Evolutionary conservation across 139 green algal species (phyloP).

Genomic region (Ulvella scutata): DNA sequence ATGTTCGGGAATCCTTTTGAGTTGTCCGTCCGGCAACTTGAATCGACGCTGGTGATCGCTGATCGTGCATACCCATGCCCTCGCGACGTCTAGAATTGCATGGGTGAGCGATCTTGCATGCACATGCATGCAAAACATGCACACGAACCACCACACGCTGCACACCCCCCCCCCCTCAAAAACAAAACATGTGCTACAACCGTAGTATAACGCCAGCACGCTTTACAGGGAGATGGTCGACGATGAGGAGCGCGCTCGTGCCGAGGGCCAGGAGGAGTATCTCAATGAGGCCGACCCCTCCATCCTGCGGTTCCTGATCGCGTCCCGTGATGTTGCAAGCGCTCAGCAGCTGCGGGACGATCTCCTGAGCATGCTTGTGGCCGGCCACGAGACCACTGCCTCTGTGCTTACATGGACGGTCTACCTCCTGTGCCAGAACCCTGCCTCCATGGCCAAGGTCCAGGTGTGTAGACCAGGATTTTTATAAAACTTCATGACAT

Average conservation of each 20-base stretch:
- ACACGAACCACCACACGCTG: too few species aligned
- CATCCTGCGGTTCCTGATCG: conserved; percentile 92
- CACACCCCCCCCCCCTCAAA: too few species aligned
- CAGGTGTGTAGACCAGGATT: conserved; percentile 14
- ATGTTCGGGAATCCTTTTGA: too few species aligned
- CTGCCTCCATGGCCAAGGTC: conserved; percentile 60
- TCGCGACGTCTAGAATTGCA: too few species aligned
- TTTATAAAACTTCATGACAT: background rate
- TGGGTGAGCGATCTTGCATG: too few species aligned
- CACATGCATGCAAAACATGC: too few species aligned
- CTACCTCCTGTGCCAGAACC: conserved; percentile 80
- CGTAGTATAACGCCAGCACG: too few species aligned
- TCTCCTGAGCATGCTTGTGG: conserved; percentile 96
- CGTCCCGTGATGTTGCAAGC: conserved; percentile 51
- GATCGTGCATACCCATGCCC: too few species aligned
- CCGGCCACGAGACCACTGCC: conserved; percentile 96
- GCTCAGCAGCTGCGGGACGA: conserved; percentile 86
- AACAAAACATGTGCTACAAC: too few species aligned
- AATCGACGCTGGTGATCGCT: too few species aligned
- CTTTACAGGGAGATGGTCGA: conserved; percentile 83
- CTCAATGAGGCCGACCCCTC: conserved; percentile 79
- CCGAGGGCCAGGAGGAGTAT: conserved; percentile 49
- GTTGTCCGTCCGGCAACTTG: too few species aligned
- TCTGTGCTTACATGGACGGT: conserved; percentile 93
- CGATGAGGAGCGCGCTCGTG: conserved; percentile 47